Base-by-base conservation (phyloP, 768 basidiomycete genomes). In the Boletus vinaceobasis region DNA sequence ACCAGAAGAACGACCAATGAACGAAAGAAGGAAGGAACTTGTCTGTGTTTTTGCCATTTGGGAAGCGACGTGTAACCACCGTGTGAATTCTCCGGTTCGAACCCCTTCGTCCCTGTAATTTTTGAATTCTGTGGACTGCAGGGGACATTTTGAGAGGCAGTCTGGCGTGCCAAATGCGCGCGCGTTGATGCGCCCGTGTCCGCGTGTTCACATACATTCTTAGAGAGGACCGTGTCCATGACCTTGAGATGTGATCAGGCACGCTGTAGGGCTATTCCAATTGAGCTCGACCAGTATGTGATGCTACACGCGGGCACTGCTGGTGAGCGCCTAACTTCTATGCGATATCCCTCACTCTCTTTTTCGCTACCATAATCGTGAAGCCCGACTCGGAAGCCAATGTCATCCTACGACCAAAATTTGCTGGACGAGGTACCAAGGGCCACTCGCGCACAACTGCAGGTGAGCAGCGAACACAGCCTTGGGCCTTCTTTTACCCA, bases 371-470 rank as follows among this genome's bases (percentile, higher is more conserved):
- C 17, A 32, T 42, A 10, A 38, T 32, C 5, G 59, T 4, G 40
- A 49, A 19, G 47, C 7, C n/a, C 37, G 29, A 17, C 3, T 1
- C 26, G 53, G 7, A 50, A 27, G 32, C 5, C 48, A 27, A 71
- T 71, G 69, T 69, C 69, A 9, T 58, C 67, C 48, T 79, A 79
- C 38, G 77, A 79, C 58, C 71, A 74, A 23, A 68, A 55, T 31
- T 55, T 79, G 19, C 71, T 78, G 14, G 73, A 67, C 26, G 68
- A 66, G 17, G 75, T 74, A 43, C 78, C 77, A 40, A 67, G 43
- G 27, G 75, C 77, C 5, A 79, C 77, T 6, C 74, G 71, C 31
- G 70, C 72, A 4, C 76, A 78, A 59, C 44, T 74, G 50, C 78
- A 78, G 69, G 77, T 77, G 32, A 37, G 71, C 52, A 46, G 67